Conservation (phyloP, 176 grass and related monocot species). For the Raddia distichophylla region DNA sequence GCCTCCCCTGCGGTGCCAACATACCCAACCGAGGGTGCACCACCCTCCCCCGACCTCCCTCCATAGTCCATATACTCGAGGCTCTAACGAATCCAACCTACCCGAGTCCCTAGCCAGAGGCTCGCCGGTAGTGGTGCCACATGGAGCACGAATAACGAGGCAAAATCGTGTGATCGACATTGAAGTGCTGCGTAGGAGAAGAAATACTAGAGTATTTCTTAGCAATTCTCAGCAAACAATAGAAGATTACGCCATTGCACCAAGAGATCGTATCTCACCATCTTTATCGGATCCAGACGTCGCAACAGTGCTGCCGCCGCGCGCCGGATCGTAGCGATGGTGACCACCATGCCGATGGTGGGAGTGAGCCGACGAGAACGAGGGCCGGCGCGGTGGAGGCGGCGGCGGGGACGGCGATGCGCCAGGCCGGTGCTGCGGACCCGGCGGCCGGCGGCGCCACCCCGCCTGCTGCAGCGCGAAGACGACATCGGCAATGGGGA, state of each 20-base stretch:
- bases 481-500: slow-evolving; percentile 70
- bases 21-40: no score
- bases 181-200: no score
- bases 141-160: no score
- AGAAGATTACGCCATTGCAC: slow-evolving; percentile 4
- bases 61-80: no score
- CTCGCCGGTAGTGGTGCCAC: no score
- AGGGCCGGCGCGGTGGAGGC: slow-evolving; percentile 24
- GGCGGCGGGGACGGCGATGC: slow-evolving; percentile 39
- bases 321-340: slow-evolving; percentile 35
- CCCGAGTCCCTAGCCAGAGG: no score
- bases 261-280: slow-evolving; percentile 39
- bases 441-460: slow-evolving; percentile 54
- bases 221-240: neutral
- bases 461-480: slow-evolving; percentile 72
- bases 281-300: slow-evolving; percentile 49
- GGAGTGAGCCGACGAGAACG: slow-evolving; percentile 43
- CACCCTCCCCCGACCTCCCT: no score
- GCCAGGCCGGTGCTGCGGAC: slow-evolving; percentile 36
- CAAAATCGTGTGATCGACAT: no score
- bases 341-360: slow-evolving; percentile 38
- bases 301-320: neutral
- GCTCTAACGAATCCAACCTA: no score
- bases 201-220: no score
- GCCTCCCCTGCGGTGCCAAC: no score